phyloP scores from a whole-genome alignment of 768 basidiomycete genomes.

The Mycena galericulata region DNA sequence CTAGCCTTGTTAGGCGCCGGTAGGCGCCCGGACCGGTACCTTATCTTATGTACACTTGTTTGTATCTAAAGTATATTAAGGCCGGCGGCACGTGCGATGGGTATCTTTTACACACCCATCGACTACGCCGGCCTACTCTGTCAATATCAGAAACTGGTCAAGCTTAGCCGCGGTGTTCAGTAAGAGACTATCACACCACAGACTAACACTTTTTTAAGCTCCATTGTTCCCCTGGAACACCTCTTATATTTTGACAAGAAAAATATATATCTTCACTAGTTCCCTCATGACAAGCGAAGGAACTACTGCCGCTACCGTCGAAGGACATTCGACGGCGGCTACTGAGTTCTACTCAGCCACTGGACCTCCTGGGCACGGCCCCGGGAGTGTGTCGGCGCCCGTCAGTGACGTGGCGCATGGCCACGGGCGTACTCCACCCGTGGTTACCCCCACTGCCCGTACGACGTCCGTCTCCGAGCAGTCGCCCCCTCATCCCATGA shows the following conservation, averaged over 20 bases:
- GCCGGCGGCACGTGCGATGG: too few relatives aligned
- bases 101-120: neutral
- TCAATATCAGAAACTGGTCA: neutral
- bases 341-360: neutral
- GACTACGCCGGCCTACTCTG: neutral
- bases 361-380: neutral
- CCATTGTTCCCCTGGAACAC: neutral
- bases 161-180: neutral
- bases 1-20: neutral
- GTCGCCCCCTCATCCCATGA: neutral
- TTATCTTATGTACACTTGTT: too few relatives aligned
- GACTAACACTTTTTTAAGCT: slow-evolving; percentile 25
- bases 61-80: too few relatives aligned
- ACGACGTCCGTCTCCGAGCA: too few relatives aligned
- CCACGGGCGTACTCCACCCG: neutral
- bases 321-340: neutral
- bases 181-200: neutral
- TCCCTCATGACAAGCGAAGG: neutral
- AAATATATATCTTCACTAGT: slow-evolving; percentile 1
- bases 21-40: neutral
- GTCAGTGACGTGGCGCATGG: neutral
- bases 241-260: neutral
- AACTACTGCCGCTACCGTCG: neutral
- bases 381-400: neutral
- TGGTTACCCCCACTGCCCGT: too few relatives aligned